These are phyloP conservation scores for Suillus spraguei DNA, from an alignment of 768 basidiomycete genomes.

Conservation along the genomic window DNA sequence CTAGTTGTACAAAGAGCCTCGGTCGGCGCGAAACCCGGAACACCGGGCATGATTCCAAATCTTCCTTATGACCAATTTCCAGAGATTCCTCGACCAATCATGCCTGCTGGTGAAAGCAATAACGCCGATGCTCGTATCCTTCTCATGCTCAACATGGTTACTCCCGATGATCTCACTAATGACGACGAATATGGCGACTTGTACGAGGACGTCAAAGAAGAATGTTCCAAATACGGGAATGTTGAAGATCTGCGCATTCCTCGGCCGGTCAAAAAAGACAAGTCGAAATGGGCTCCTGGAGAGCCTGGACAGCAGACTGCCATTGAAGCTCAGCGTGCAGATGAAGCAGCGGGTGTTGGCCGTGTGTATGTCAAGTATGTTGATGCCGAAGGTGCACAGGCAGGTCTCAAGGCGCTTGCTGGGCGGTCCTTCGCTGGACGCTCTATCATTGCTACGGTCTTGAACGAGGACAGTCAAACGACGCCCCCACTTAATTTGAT, in stretches of 20 bases:
- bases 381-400: constrained; percentile 59
- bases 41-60: constrained; percentile 59
- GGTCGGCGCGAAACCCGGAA: constrained; percentile 83
- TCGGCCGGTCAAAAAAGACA: constrained; percentile 85
- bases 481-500: constrained; percentile 82
- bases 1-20: constrained; percentile 97
- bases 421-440: constrained; percentile 87
- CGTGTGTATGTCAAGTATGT: constrained; percentile 92
- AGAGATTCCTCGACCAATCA: constrained; percentile 83
- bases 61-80: constrained; percentile 81
- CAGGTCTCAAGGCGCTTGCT: constrained; percentile 84
- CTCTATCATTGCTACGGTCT: constrained; percentile 83
- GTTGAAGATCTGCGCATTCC: constrained; percentile 90
- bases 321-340: constrained; percentile 68
- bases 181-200: constrained; percentile 95
- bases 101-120: constrained; percentile 77
- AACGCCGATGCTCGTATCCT: constrained; percentile 76
- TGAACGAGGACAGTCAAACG: constrained; percentile 83
- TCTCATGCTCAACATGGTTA: constrained; percentile 99
- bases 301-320: constrained; percentile 61
- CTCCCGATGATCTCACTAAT: constrained; percentile 84
- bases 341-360: constrained; percentile 92
- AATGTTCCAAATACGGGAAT: constrained; percentile 77
- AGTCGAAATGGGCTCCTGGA: constrained; percentile 71
- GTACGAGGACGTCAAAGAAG: constrained; percentile 92